Conservation (phyloP, 2,329 filamentous ascomycete species). For the Colletotrichum melonis region DNA sequence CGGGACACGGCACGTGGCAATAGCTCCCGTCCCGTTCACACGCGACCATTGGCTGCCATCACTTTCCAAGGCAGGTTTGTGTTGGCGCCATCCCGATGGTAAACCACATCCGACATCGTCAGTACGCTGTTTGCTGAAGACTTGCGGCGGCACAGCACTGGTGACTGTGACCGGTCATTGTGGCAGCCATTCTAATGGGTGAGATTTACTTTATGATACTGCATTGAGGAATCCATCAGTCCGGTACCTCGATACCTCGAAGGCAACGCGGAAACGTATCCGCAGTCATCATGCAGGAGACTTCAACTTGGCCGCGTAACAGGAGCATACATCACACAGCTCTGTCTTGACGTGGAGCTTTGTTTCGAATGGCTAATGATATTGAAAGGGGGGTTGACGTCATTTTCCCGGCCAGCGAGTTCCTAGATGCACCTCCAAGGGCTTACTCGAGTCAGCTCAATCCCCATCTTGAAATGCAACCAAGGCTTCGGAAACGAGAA, state of each 20-base stretch:
- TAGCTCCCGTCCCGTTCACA: slow-evolving; percentile 2
- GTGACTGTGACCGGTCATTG: neutral
- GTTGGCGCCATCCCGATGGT: neutral
- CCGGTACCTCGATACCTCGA: neutral
- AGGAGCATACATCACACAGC: neutral
- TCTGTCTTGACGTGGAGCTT: slow-evolving; percentile 7
- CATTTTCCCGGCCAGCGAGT: neutral
- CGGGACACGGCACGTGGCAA: slow-evolving; percentile 24
- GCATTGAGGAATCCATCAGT: neutral
- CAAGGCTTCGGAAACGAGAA: neutral
- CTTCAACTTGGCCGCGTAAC: neutral
- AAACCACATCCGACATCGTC: neutral
- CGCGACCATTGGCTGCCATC: neutral
- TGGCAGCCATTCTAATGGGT: slow-evolving; percentile 1
- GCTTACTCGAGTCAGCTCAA: neutral
- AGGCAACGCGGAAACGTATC: neutral
- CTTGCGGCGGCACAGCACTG: neutral
- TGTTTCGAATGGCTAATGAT: neutral
- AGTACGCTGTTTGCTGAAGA: neutral
- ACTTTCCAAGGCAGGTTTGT: neutral
- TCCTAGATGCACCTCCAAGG: neutral
- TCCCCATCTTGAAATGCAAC: neutral
- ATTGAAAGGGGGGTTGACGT: neutral
- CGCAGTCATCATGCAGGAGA: neutral
- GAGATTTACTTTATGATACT: neutral